Base-by-base conservation (phyloP, 495 filamentous ascomycete species). In the Neurospora sp. region DNA sequence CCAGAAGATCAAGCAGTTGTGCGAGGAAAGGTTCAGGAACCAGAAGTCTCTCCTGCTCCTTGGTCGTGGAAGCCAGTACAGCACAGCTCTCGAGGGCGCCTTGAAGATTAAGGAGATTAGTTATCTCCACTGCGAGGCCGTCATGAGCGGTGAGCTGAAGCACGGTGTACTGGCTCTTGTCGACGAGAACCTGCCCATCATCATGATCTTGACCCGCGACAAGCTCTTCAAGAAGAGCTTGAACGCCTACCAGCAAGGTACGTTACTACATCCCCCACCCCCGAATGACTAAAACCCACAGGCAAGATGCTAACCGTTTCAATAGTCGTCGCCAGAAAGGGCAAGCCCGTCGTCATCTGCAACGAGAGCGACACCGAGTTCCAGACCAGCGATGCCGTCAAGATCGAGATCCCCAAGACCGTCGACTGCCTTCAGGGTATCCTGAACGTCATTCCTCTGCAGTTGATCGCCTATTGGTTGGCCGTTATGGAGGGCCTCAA, bases 31-130 rank as follows among this genome's bases (percentile, higher is more conserved):
- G 46, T 94, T 99, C 90, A 94, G 97, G 85, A 86, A 97, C 85
- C 96, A 99, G 84, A 98, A 98, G 89, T 94, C 91, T 76, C 81
- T 99, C 80, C 87, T 99, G 71, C 89, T 99, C 44, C 86, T 99
- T 69, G 96, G 96, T 69, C 91, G 96, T 83, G 96, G 96, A 74
- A 93, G 93, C 78, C 96, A 99, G 82, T 97, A 94, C 83, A 94
- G 96, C 69, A 99, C 96, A 76, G 96, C 96, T 22, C 90, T 99
- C 53, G 96, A 99, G 85, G 96, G 96, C 89, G 96, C 96, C 68
- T 87, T 99, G 42, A 99, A 99, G 86, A 99, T 99, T 80, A 99
- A 99, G 88, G 96, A 99, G 85, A 99, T 99, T 76, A 98, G 96
- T 65, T 99, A 99, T 82, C 91, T 99, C 69, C 96, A 99, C 82